These are phyloP conservation scores for Naganishia vaughanmartiniae DNA, from an alignment of 768 basidiomycete species.

Conservation along the genomic window DNA sequence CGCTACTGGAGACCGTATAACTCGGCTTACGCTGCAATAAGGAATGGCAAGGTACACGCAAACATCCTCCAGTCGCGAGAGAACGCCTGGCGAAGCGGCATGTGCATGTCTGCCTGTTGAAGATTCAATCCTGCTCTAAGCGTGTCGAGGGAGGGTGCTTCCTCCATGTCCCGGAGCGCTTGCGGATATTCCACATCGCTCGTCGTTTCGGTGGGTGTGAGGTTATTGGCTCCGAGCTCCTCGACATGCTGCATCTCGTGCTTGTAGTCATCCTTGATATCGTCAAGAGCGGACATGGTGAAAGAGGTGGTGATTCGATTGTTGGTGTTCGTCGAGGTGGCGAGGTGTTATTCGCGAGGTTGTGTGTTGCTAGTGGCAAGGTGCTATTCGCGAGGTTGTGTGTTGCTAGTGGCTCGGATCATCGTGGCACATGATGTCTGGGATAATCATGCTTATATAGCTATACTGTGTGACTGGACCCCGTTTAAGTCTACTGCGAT, in stretches of 20 bases:
- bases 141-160: slow-evolving; percentile 22
- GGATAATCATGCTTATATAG: neutral
- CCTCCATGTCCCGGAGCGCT: slow-evolving; percentile 27
- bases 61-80: slow-evolving; percentile 22
- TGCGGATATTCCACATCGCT: slow-evolving; percentile 32
- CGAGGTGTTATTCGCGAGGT: slow-evolving; percentile 1
- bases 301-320: neutral
- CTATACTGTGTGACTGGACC: neutral
- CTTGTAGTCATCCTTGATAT: slow-evolving; percentile 19
- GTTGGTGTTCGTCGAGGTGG: neutral
- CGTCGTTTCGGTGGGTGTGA: neutral
- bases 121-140: neutral
- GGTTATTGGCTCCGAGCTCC: neutral
- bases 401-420: neutral
- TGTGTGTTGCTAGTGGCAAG: neutral
- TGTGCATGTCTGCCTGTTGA: slow-evolving; percentile 6
- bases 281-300: slow-evolving; percentile 10
- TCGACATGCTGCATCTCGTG: slow-evolving; percentile 25
- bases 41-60: slow-evolving; percentile 18
- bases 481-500: too few relatives aligned
- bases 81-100: neutral
- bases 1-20: neutral
- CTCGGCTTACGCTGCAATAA: slow-evolving; percentile 16
- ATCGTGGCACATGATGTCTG: neutral
- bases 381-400: neutral